Base-by-base conservation (phyloP, 2,329 filamentous ascomycete species). In the Calonectria honghensis region DNA sequence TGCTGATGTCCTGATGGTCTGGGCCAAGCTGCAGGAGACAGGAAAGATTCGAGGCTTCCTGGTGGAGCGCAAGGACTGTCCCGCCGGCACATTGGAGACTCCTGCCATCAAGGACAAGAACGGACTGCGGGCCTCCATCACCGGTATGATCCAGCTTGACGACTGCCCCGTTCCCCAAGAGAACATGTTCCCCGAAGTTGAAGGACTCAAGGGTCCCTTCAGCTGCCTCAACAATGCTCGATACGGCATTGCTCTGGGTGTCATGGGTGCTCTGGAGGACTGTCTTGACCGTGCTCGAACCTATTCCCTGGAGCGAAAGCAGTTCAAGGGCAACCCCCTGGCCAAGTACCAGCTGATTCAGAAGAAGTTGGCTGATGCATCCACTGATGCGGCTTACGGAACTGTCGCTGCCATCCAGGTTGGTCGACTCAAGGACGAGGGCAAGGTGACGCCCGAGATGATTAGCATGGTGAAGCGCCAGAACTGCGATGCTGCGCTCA, bases 121-220 rank as follows among this genome's bases (percentile, higher is more conserved):
- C 76, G 97, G 96, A 2, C 91, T 99, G 39, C 91, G 97, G 73
- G 97, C 97, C 16, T 98, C 95, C 16, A 94, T 98, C 77, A 99
- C 97, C 0, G 97, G 97, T 72, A 98, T 98, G 97, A 98, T 99
- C 78, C 96, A 98, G 80, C 90, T 99, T 82, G 96, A 98, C 77
- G 93, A 94, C 76, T 96, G 95, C 78, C 96, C 97, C 0, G 95
- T 99, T 0, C 93, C 96, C 0, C 92, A 93, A 78, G 94, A 92
- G 80, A 98, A 98, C 87, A 98, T 99, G 96, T 96, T 99, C 81
- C 96, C 96, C 0, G 91, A 94, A 1, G 91, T 98, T 6, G 95
- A 98, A 84, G 97, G 97, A 6, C 89, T 99, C 39, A 91, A 88
- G 75, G 97, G 97, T 0, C 97, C 97, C 4, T 99, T 99, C 83